Conservation (phyloP, 2,329 filamentous ascomycete genomes). For the Ambrosiella beaveri region DNA sequence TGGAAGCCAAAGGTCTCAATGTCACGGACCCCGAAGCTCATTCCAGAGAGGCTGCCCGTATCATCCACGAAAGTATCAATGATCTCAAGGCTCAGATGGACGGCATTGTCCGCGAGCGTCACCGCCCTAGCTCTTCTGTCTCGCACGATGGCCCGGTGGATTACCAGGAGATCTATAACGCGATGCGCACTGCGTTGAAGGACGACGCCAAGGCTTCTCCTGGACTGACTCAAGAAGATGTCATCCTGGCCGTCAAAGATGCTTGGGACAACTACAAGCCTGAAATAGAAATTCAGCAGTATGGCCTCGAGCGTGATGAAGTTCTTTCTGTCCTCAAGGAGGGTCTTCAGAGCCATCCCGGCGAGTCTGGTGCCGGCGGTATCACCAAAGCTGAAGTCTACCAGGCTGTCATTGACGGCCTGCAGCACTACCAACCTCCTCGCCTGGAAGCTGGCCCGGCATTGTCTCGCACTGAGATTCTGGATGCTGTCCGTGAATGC, state of each 20-base stretch:
- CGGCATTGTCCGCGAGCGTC: slow-evolving; percentile 57
- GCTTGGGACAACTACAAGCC: slow-evolving; percentile 92
- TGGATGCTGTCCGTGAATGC: slow-evolving; percentile 69
- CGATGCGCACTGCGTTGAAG: slow-evolving; percentile 57
- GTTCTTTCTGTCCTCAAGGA: slow-evolving; percentile 74
- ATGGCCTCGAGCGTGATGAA: slow-evolving; percentile 79
- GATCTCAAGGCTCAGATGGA: slow-evolving; percentile 78
- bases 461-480: slow-evolving; percentile 66
- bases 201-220: slow-evolving; percentile 34
- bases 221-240: slow-evolving; percentile 56
- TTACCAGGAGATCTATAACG: slow-evolving; percentile 71
- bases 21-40: not conserved
- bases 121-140: slow-evolving; percentile 47
- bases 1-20: slow-evolving; percentile 20
- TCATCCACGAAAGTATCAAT: slow-evolving; percentile 63
- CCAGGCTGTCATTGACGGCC: slow-evolving; percentile 65
- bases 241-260: slow-evolving; percentile 71
- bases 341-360: slow-evolving; percentile 60
- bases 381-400: slow-evolving; percentile 74
- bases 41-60: slow-evolving; percentile 35
- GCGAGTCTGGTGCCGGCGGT: slow-evolving; percentile 30
- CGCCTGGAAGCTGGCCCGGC: slow-evolving; percentile 43
- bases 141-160: slow-evolving; percentile 47
- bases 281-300: slow-evolving; percentile 77
- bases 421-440: slow-evolving; percentile 66